These are phyloP conservation scores for Podospora comata DNA, from an alignment of 495 filamentous ascomycete species.

Conservation along the genomic window DNA sequence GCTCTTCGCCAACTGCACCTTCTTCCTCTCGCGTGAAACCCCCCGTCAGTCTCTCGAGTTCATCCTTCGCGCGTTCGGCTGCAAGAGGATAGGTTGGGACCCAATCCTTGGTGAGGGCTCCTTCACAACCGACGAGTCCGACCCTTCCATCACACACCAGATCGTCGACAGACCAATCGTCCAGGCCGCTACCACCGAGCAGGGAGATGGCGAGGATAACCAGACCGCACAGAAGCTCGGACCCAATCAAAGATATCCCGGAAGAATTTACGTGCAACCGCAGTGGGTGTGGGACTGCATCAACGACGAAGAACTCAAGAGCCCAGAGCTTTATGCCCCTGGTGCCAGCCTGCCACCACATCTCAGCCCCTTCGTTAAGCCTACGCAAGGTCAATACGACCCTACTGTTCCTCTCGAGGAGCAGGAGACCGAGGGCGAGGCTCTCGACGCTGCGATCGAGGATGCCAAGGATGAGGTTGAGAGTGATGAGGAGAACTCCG, in stretches of 20 bases:
- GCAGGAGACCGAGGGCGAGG: slow-evolving; percentile 76
- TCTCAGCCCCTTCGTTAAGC: slow-evolving; percentile 93
- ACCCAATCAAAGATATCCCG: slow-evolving; percentile 68
- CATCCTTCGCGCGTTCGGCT: slow-evolving; percentile 89
- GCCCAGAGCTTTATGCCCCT: slow-evolving; percentile 83
- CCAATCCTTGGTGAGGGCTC: slow-evolving; percentile 82
- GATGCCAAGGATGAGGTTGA: slow-evolving; percentile 47
- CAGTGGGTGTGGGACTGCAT: slow-evolving; percentile 98
- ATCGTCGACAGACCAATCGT: slow-evolving; percentile 84
- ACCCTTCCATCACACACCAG: slow-evolving; percentile 90
- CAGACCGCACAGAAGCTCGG: slow-evolving; percentile 52
- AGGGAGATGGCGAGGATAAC: slow-evolving; percentile 55
- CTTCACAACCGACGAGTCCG: slow-evolving; percentile 82
- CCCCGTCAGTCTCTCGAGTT: slow-evolving; percentile 90
- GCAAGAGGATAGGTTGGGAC: slow-evolving; percentile 95
- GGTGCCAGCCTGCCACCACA: slow-evolving; percentile 88
- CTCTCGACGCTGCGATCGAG: slow-evolving; percentile 59
- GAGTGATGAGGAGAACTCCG: slow-evolving; percentile 34
- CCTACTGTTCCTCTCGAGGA: slow-evolving; percentile 78
- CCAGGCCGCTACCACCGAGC: slow-evolving; percentile 55
- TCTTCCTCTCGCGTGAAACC: slow-evolving; percentile 92
- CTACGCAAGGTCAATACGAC: slow-evolving; percentile 79
- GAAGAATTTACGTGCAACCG: slow-evolving; percentile 87
- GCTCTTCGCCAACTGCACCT: slow-evolving; percentile 81
- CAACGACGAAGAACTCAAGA: slow-evolving; percentile 82